Conservation (phyloP, 139 green algal genomes). For the Chlamydomonas asymmetrica region DNA sequence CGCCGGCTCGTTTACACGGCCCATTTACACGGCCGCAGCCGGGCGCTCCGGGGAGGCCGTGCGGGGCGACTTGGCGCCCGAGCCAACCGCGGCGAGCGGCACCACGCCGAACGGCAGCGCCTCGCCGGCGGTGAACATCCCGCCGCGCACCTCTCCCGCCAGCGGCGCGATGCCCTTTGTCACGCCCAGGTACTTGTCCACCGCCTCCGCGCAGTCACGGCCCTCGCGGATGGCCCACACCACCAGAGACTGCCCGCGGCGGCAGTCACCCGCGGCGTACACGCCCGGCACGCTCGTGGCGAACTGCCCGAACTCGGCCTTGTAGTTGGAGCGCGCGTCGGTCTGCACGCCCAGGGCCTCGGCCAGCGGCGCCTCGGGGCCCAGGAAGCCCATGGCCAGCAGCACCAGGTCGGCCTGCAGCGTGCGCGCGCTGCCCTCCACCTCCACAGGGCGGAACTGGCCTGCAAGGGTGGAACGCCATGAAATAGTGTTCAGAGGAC, state of each 20-base stretch:
- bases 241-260: slow-evolving; percentile 88
- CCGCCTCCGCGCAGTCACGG: slow-evolving; percentile 70
- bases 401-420: slow-evolving; percentile 91
- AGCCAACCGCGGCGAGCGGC: no score
- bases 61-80: no score
- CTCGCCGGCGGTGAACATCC: no score
- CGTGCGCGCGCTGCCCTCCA: slow-evolving; percentile 67
- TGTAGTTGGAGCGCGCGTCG: slow-evolving; percentile 95
- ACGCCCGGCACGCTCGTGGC: slow-evolving; percentile 87
- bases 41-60: no score
- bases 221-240: slow-evolving; percentile 96
- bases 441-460: slow-evolving; percentile 70
- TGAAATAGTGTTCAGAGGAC: no score
- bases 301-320: slow-evolving; percentile 90
- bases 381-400: slow-evolving; percentile 96
- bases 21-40: no score
- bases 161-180: no score
- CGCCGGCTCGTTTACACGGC: no score
- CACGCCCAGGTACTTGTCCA: slow-evolving; percentile 78
- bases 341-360: slow-evolving; percentile 71
- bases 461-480: no score
- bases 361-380: slow-evolving; percentile 84
- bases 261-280: slow-evolving; percentile 95
- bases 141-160: no score
- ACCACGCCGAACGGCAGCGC: no score